Conservation (phyloP, 73 alveolate species). For the Paramecium octaurelia region DNA sequence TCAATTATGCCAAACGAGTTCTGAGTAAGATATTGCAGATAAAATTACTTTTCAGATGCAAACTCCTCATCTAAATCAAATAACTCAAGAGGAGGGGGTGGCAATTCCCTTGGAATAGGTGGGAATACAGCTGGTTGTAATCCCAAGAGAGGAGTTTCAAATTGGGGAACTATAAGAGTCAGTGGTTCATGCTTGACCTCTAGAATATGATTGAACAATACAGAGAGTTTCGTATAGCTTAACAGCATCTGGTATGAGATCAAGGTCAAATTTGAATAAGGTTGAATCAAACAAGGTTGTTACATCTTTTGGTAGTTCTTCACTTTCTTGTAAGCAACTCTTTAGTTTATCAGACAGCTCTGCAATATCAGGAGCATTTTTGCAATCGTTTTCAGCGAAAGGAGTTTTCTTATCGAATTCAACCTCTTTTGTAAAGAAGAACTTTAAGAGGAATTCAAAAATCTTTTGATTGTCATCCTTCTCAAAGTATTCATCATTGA, state of each 20-base stretch:
- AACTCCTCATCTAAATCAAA: constrained; percentile 97
- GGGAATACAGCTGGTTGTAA: constrained; percentile 97
- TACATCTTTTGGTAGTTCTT: constrained; percentile 88
- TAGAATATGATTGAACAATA: constrained; percentile 11
- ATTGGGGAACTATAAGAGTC: constrained; percentile 97
- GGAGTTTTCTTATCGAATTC: constrained; percentile 72
- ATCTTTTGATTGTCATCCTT: constrained; percentile 73
- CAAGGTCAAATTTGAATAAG: constrained; percentile 89
- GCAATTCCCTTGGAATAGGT: constrained; percentile 95
- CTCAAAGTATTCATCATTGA: constrained; percentile 69
- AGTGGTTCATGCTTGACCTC: constrained; percentile 92
- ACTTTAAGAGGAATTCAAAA: constrained; percentile 80
- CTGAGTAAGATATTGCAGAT: background rate
- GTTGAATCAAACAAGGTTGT: constrained; percentile 81
- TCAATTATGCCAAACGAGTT: constrained; percentile 86
- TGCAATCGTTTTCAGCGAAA: constrained; percentile 81
- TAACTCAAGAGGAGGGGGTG: constrained; percentile 95
- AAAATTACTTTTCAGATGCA: constrained; percentile 89
- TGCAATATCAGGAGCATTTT: constrained; percentile 95
- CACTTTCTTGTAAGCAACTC: constrained; percentile 90
- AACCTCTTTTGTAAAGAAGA: constrained; percentile 78
- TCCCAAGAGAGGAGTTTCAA: constrained; percentile 98
- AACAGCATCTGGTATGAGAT: constrained; percentile 87
- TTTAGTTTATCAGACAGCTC: constrained; percentile 92
- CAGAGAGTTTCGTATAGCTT: constrained; percentile 68